These are phyloP conservation scores for Cladochytrium replicatum DNA, from an alignment of 192 early-diverging fungal species.

Conservation along the genomic window DNA sequence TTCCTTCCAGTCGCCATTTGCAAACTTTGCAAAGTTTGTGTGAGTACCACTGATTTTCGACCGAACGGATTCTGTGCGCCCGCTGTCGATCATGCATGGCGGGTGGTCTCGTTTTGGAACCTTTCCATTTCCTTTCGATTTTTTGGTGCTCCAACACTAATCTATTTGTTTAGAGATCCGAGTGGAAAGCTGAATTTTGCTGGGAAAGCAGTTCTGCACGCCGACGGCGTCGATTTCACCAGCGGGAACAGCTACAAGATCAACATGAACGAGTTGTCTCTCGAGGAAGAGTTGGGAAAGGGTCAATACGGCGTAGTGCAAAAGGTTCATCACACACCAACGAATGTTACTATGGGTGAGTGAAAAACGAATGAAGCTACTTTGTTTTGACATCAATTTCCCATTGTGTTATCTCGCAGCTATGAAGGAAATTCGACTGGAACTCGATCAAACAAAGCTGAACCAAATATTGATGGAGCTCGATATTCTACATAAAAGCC, in stretches of 20 bases:
- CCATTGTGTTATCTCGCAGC: slow-evolving; percentile 11
- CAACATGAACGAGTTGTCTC: slow-evolving; percentile 71
- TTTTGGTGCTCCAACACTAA: background rate
- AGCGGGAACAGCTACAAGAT: slow-evolving; percentile 81
- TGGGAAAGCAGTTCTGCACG: slow-evolving; percentile 84
- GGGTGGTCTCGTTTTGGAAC: too few relatives aligned
- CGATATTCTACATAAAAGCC: slow-evolving; percentile 80
- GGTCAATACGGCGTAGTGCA: slow-evolving; percentile 93
- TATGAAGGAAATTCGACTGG: slow-evolving; percentile 81
- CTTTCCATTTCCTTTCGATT: too few relatives aligned
- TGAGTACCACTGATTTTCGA: slow-evolving; percentile 24
- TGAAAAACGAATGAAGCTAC: background rate
- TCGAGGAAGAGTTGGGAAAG: slow-evolving; percentile 74
- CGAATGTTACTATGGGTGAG: slow-evolving; percentile 73
- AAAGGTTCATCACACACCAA: slow-evolving; percentile 77
- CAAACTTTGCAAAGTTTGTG: slow-evolving; percentile 60
- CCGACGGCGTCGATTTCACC: slow-evolving; percentile 84
- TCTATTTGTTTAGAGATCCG: slow-evolving; percentile 47
- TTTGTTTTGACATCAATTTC: background rate
- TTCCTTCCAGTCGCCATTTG: too few relatives aligned
- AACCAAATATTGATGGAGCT: slow-evolving; percentile 96
- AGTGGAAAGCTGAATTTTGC: slow-evolving; percentile 82
- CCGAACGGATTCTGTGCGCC: background rate
- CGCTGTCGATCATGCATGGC: background rate
- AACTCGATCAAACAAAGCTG: slow-evolving; percentile 77